phyloP scores from a whole-genome alignment of 108 stramenopile species.

The Nannochloropsis gaditana region DNA sequence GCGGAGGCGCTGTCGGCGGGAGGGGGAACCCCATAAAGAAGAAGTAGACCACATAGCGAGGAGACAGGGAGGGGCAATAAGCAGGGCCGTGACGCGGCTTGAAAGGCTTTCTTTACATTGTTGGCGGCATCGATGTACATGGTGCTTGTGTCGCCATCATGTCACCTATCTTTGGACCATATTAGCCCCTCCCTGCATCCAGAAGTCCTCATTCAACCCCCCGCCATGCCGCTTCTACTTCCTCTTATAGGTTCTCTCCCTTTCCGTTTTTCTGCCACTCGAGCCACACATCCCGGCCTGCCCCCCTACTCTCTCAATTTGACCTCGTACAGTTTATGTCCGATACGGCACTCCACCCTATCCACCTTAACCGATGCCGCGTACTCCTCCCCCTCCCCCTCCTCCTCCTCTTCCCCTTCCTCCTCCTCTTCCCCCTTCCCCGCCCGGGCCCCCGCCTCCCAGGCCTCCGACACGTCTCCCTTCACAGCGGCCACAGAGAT shows the following conservation, averaged over 20 bases:
- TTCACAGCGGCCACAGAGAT: neutral
- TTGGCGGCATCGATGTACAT: too few species aligned
- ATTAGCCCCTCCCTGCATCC: too few species aligned
- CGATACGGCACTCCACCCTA: neutral
- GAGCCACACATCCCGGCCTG: neutral
- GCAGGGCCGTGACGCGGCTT: too few species aligned
- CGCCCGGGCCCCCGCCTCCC: slow-evolving; percentile 4
- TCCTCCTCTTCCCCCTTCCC: neutral
- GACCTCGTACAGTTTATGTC: neutral
- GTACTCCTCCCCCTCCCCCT: neutral
- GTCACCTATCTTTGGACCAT: too few species aligned
- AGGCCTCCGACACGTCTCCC: neutral
- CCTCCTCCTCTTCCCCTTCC: neutral
- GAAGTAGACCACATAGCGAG: too few species aligned
- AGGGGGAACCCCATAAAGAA: too few species aligned
- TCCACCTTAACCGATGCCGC: neutral
- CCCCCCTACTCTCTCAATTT: neutral
- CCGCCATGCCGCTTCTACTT: neutral
- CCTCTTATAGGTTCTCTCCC: neutral
- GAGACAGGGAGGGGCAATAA: too few species aligned
- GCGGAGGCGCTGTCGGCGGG: too few species aligned
- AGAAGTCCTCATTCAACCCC: neutral
- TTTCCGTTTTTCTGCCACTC: neutral
- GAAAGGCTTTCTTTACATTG: too few species aligned
- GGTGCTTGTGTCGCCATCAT: too few species aligned